phyloP scores from a whole-genome alignment of 78 protist genomes.

The Tieghemostelium lacteum region DNA sequence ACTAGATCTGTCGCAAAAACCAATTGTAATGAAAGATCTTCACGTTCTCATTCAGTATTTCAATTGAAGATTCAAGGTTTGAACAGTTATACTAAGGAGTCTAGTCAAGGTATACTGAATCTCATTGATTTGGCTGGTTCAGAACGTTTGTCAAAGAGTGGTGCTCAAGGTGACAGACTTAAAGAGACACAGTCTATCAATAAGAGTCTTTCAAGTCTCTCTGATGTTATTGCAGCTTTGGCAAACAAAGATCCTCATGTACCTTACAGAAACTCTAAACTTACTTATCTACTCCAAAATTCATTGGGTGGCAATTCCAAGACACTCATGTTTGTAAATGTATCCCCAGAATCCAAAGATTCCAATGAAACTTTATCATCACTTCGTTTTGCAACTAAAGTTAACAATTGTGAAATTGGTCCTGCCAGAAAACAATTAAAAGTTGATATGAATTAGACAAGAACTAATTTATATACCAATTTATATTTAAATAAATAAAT shows the following conservation, averaged over 20 bases:
- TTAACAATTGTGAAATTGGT: constrained; percentile 82
- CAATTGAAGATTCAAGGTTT: constrained; percentile 67
- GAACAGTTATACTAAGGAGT: constrained; percentile 56
- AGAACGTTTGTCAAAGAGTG: constrained; percentile 75
- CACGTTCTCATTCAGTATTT: constrained; percentile 91
- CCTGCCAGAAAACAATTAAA: constrained; percentile 73
- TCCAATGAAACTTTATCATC: constrained; percentile 65
- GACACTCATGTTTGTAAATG: constrained; percentile 93
- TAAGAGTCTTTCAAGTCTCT: constrained; percentile 87
- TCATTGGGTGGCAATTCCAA: constrained; percentile 89
- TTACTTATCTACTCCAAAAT: constrained; percentile 73
- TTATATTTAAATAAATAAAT: no score
- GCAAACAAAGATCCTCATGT: constrained; percentile 80
- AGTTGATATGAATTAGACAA: no score
- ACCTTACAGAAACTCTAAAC: constrained; percentile 74
- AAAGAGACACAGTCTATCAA: constrained; percentile 95
- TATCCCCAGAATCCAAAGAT: constrained; percentile 82
- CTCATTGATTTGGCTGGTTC: constrained; percentile 89
- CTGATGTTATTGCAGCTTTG: constrained; percentile 93
- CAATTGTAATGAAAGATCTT: constrained; percentile 85
- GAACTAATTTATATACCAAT: no score
- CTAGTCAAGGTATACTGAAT: constrained; percentile 76
- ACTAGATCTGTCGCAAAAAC: constrained; percentile 83
- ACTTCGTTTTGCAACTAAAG: constrained; percentile 81
- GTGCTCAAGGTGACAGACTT: constrained; percentile 75